These are phyloP conservation scores for Phycomyces nitens DNA, from an alignment of 192 early-diverging fungal genomes.

Conservation along the genomic window DNA sequence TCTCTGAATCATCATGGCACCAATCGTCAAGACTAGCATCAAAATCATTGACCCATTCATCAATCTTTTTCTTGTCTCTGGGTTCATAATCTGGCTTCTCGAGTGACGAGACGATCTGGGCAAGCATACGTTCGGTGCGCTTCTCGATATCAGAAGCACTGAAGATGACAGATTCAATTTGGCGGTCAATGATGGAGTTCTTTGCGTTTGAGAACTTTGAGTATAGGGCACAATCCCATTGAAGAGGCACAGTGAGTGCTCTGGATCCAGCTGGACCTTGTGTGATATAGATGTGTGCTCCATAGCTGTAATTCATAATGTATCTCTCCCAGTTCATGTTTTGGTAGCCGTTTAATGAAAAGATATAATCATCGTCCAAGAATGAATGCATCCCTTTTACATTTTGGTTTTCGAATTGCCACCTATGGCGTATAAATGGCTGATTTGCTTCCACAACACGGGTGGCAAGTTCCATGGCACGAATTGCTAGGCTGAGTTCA, in stretches of 20 bases:
- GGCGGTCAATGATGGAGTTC: constrained; percentile 25
- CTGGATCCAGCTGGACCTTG: constrained; percentile 18
- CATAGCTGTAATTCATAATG: constrained; percentile 26
- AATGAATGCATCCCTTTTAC: constrained; percentile 9
- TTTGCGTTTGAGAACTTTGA: neutral
- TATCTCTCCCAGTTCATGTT: constrained; percentile 29
- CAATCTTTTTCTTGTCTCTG: constrained; percentile 25
- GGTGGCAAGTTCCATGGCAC: constrained; percentile 18
- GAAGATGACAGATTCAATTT: constrained; percentile 32
- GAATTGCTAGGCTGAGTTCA: constrained; percentile 10
- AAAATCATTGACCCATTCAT: constrained; percentile 38
- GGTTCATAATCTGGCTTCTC: constrained; percentile 25
- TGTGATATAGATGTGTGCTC: constrained; percentile 26
- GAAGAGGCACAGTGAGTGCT: constrained; percentile 14
- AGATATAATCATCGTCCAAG: constrained; percentile 11
- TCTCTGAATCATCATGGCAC: constrained; percentile 38
- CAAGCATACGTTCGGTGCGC: constrained; percentile 31
- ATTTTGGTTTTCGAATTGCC: constrained; percentile 28
- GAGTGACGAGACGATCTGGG: constrained; percentile 21
- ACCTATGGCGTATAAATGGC: constrained; percentile 30
- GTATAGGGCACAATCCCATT: constrained; percentile 34
- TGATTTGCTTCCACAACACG: constrained; percentile 25
- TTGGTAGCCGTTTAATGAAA: constrained; percentile 7
- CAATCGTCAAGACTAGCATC: constrained; percentile 40
- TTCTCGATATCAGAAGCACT: constrained; percentile 33